Evolutionary conservation across 2,329 filamentous ascomycete species (phyloP).

Genomic region (Cryphonectria naterciae): DNA sequence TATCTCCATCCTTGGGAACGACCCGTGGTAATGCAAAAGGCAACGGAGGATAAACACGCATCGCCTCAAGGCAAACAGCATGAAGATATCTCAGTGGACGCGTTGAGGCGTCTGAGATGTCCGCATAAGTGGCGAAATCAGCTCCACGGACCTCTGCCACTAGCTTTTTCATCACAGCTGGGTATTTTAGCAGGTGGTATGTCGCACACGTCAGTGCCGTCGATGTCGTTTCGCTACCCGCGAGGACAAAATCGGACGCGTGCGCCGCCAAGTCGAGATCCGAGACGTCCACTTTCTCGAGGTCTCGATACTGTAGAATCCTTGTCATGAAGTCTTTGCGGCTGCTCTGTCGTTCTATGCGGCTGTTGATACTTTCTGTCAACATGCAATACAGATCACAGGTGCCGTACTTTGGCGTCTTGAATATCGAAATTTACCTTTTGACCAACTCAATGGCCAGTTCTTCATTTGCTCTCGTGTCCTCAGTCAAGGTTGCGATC

Average conservation of each 20-base stretch:
- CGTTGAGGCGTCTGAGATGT: constrained; percentile 9
- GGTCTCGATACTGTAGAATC: constrained; percentile 30
- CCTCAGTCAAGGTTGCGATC: constrained; percentile 1
- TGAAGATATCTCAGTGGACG: constrained; percentile 25
- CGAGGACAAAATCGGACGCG: constrained; percentile 32
- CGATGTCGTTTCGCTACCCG: constrained; percentile 20
- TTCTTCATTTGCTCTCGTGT: constrained; percentile 13
- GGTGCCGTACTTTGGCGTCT: no score
- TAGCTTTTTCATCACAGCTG: neutral
- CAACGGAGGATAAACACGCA: constrained; percentile 33
- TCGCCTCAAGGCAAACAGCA: constrained; percentile 32
- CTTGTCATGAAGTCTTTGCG: constrained; percentile 34
- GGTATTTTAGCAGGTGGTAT: constrained; percentile 11
- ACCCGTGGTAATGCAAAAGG: constrained; percentile 16
- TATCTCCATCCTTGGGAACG: constrained; percentile 14
- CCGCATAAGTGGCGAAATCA: neutral
- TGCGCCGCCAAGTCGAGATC: constrained; percentile 37
- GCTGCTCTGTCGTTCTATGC: neutral
- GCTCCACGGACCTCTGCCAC: constrained; percentile 10
- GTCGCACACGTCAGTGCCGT: constrained; percentile 15
- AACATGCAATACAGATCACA: no score
- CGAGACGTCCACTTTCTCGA: constrained; percentile 28
- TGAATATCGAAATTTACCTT: neutral
- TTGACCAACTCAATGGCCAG: constrained; percentile 4
- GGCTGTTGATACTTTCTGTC: neutral